A percentile compares a stretch with the other conserved stretches of the same genome.
These are phyloP conservation scores for Wickerhamomyces canadensis DNA, from an alignment of 805 yeast genomes.

Conservation along the genomic window DNA sequence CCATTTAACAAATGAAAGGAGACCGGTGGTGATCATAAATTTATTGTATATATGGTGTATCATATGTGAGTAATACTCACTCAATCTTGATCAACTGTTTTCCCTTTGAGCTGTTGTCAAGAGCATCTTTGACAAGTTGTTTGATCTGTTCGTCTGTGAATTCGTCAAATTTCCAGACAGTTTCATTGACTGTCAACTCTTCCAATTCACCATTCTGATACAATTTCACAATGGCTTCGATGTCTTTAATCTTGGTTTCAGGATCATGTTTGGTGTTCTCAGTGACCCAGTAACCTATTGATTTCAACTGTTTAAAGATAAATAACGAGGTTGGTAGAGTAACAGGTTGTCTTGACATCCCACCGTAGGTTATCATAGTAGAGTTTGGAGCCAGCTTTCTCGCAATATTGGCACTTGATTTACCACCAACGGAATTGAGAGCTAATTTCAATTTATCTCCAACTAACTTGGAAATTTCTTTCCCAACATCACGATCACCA, in stretches of 20 bases:
- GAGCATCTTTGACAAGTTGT: constrained; percentile 29
- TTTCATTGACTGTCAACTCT: constrained; percentile 31
- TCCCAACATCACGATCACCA: constrained; percentile 58
- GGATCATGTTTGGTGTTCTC: constrained; percentile 57
- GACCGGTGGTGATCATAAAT: not conserved
- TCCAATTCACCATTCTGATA: constrained; percentile 52
- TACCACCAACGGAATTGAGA: constrained; percentile 91
- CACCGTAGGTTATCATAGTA: constrained; percentile 87
- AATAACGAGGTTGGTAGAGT: constrained; percentile 83
- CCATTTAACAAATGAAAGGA: too few relatives aligned
- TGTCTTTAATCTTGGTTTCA: constrained; percentile 48
- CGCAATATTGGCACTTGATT: constrained; percentile 74
- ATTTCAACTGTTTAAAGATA: constrained; percentile 82
- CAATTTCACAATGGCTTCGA: constrained; percentile 48
- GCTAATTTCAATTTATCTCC: constrained; percentile 63
- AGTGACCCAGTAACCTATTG: constrained; percentile 93
- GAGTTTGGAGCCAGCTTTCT: constrained; percentile 75
- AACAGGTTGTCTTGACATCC: constrained; percentile 95
- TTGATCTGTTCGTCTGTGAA: constrained; percentile 33
- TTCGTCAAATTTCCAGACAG: constrained; percentile 23
- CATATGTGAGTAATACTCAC: too few relatives aligned
- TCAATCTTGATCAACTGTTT: constrained; percentile 38
- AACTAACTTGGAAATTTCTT: constrained; percentile 50
- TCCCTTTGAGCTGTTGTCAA: constrained; percentile 34
- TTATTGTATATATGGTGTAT: not conserved